phyloP scores from a whole-genome alignment of 208 protist genomes.

The Crithidia fasciculata region DNA sequence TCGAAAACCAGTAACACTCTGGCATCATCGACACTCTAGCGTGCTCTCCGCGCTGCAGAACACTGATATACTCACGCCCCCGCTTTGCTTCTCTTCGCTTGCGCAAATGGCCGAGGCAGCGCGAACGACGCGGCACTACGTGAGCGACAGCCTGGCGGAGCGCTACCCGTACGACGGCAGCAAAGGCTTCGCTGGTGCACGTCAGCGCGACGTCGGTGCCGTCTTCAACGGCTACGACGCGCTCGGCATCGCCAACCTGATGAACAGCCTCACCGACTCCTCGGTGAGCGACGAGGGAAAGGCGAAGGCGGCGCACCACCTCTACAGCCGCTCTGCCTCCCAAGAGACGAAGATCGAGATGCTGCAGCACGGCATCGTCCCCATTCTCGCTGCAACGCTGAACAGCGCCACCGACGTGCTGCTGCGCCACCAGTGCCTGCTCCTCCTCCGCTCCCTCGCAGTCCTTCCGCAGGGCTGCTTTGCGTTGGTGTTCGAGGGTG shows the following conservation, averaged over 20 bases:
- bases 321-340: constrained; percentile 77
- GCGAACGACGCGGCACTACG: constrained; percentile 76
- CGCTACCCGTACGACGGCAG: constrained; percentile 83
- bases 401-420: constrained; percentile 26
- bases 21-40: too few relatives aligned
- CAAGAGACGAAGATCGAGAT: constrained; percentile 80
- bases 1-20: too few relatives aligned
- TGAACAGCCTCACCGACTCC: constrained; percentile 62
- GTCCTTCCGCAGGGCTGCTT: constrained; percentile 80
- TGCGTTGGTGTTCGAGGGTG: constrained; percentile 59
- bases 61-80: not conserved
- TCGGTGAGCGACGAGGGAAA: constrained; percentile 50
- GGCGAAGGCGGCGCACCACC: constrained; percentile 59
- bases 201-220: constrained; percentile 52
- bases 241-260: constrained; percentile 40
- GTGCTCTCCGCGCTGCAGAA: not conserved
- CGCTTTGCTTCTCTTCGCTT: not conserved
- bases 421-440: constrained; percentile 68
- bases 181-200: constrained; percentile 72
- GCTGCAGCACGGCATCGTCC: constrained; percentile 65
- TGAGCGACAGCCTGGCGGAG: constrained; percentile 86
- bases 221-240: constrained; percentile 72
- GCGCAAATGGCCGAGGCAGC: constrained; percentile 67
- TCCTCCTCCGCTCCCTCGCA: constrained; percentile 76
- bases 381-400: constrained; percentile 49